These are phyloP conservation scores for Exophiala lecanii-corni DNA, from an alignment of 2,329 filamentous ascomycete species.

Conservation along the genomic window DNA sequence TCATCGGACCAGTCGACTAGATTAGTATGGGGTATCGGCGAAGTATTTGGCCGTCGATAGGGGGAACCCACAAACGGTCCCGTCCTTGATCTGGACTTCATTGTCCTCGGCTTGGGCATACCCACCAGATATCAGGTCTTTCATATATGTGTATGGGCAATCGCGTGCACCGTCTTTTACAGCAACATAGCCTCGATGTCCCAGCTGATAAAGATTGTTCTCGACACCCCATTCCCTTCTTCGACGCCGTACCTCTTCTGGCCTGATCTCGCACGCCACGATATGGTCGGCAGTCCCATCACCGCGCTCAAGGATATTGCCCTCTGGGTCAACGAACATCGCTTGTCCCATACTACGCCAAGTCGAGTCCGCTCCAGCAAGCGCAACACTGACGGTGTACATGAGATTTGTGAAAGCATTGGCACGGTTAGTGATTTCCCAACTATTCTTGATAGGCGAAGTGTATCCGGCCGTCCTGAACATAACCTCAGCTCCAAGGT, in stretches of 20 bases:
- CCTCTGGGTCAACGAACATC: constrained; percentile 6
- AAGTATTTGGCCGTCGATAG: too few relatives aligned
- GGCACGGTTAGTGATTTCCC: constrained; percentile 7
- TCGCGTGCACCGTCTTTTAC: constrained; percentile 4
- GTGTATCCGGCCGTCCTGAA: constrained; percentile 9
- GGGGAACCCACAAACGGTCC: constrained; percentile 4
- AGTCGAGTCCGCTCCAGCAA: constrained; percentile 6
- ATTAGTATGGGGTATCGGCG: too few relatives aligned
- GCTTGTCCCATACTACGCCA: constrained; percentile 9
- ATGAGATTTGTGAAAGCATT: constrained; percentile 11
- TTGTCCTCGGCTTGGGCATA: constrained; percentile 3
- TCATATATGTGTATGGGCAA: constrained; percentile 10
- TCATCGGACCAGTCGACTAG: too few relatives aligned
- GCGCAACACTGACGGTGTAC: constrained; percentile 10
- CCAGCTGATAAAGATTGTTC: constrained; percentile 11
- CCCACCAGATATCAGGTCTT: neutral
- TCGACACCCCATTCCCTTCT: constrained; percentile 7
- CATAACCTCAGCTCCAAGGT: constrained; percentile 8
- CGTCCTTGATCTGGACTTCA: constrained; percentile 6
- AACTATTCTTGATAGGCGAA: constrained; percentile 6
- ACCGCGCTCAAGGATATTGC: constrained; percentile 3
- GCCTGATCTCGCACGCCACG: constrained; percentile 5
- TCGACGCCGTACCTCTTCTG: constrained; percentile 6
- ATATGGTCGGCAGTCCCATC: constrained; percentile 4
- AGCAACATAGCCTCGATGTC: constrained; percentile 9